Conservation (phyloP, 1,139 yeast genomes). For the Debaryomyces psychrophilus region DNA sequence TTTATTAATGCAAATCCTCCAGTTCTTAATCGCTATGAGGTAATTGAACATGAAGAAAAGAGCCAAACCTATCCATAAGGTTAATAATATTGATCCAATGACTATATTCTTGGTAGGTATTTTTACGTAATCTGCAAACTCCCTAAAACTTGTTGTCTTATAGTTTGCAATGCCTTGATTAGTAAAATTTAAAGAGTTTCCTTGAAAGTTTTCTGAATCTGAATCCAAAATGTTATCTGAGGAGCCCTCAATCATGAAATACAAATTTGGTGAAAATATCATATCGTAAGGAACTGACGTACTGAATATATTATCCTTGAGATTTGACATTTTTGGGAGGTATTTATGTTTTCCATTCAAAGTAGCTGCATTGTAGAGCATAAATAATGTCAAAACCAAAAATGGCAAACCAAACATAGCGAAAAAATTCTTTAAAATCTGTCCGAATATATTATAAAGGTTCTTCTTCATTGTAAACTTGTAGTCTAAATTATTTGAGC, state of each 20-base stretch:
- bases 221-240: not conserved
- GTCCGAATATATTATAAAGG: conserved; percentile 35
- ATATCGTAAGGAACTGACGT: conserved; percentile 31
- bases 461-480: conserved; percentile 25
- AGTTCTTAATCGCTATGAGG: conserved; percentile 25
- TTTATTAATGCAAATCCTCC: conserved; percentile 22
- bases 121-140: not conserved
- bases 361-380: conserved; percentile 32
- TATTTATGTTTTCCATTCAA: conserved; percentile 16
- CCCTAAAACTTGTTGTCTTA: not conserved
- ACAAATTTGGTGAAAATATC: conserved; percentile 23
- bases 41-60: conserved; percentile 38
- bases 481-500: not conserved
- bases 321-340: conserved; percentile 20
- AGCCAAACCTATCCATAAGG: conserved; percentile 35
- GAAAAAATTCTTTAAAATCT: conserved; percentile 36
- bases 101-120: conserved; percentile 21
- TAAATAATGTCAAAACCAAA: conserved; percentile 42
- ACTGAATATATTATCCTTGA: conserved; percentile 30
- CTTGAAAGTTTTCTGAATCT: not conserved
- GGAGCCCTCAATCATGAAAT: not conserved
- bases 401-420: conserved; percentile 49
- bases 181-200: not conserved
- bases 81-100: conserved; percentile 36
- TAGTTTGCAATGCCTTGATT: not conserved